Conservation (phyloP, 2,329 filamentous ascomycete species). For the Penicillium hesseltinei region DNA sequence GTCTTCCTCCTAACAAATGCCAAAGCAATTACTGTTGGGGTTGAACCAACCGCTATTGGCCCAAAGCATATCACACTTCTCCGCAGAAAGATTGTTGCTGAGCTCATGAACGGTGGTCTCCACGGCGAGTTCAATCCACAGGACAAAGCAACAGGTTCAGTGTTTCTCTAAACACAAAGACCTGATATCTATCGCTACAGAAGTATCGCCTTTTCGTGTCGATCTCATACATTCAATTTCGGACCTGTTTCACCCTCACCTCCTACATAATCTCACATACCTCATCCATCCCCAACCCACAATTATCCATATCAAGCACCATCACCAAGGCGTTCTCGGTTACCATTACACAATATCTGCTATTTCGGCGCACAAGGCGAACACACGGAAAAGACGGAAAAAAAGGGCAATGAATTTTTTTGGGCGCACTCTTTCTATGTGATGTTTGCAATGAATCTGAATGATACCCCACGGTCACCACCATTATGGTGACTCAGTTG, state of each 20-base stretch:
- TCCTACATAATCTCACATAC: conserved; percentile 1
- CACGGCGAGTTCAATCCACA: conserved; percentile 42
- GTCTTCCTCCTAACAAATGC: conserved; percentile 51
- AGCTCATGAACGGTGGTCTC: conserved; percentile 47
- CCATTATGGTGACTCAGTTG: conserved; percentile 5
- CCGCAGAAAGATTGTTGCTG: conserved; percentile 48
- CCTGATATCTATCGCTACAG: neutral
- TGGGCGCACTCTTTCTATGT: conserved; percentile 4
- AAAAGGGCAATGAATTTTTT: conserved; percentile 5
- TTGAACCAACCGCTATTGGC: conserved; percentile 45
- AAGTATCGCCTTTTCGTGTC: neutral
- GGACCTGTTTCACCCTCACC: neutral
- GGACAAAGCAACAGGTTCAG: conserved; percentile 15
- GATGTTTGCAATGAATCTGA: conserved; percentile 20
- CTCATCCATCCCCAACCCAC: neutral
- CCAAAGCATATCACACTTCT: conserved; percentile 42
- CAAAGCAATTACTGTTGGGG: conserved; percentile 46
- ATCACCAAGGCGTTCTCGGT: conserved; percentile 5
- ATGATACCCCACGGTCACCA: conserved; percentile 24
- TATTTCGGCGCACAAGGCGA: conserved; percentile 19
- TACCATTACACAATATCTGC: conserved; percentile 1
- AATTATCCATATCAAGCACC: neutral
- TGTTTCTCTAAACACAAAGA: conserved; percentile 21
- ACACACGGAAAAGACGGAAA: conserved; percentile 6
- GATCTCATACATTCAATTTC: neutral